Base-by-base conservation (phyloP, 2,329 filamentous ascomycete species). In the Pyricularia pennisetigena region DNA sequence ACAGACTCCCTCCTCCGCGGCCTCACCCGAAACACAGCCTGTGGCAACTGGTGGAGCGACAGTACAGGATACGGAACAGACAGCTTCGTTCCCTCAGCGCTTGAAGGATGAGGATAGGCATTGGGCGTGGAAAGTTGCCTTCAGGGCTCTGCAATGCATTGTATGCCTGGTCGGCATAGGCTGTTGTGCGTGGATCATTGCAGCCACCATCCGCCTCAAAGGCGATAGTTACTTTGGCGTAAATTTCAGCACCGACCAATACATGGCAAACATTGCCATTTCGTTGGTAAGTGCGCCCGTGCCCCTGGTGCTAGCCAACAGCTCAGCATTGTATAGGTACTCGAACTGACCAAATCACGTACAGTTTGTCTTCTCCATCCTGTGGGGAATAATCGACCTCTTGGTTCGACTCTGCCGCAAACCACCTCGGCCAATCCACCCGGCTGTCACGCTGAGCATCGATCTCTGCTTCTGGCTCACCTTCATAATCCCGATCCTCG, bases 391-490 rank as follows among this genome's bases (percentile, higher is more conserved):
- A 3, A 8, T 66, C 4, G 65, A 61, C 2, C 26, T 72, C 3
- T 24, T 70, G 5, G 67, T 26, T 59, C 69, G 23, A 28, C 41
- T 7, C 68, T 64, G 3, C 64, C 68, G 4, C 30, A n/a, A 68
- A 14, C 66, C 69, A 3, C 64, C 49, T 1, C 70, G 68, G 3
- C 68, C 69, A 1, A 32, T 67, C 5, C 71, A 71, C 59, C 71
- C 71, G 10, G 71, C 70, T 26, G 14, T 71, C 16, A 65, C 65
- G 4, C 68, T 72, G n/a, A 69, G 63, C 41, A 1, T 70, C 5
- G 71, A 72, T 62, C 65, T 72, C 12, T 14, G 71, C 14, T 67
- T 72, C 28, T 71, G 70, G 68, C 68, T 72, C 2, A 24, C 23
- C 9, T 41, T 72, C 10, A 66, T 69, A 63, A 4, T 69, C 35